phyloP scores from a whole-genome alignment of 1,284 basidiomycete species.

The Rhizoctonia solani region DNA sequence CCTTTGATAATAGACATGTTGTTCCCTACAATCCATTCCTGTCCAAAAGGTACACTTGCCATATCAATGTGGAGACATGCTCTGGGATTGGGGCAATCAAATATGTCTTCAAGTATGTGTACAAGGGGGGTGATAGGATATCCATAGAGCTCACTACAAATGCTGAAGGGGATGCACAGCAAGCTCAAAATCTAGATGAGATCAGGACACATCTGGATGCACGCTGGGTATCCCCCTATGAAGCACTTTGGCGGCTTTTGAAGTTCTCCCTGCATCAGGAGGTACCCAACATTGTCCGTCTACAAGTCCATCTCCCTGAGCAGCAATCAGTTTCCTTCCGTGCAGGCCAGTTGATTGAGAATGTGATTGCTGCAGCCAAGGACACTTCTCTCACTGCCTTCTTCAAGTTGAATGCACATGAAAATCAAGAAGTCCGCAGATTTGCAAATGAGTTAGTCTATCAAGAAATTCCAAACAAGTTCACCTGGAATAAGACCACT shows the following conservation, averaged over 20 bases:
- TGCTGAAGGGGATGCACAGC: no score
- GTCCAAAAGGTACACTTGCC: slow-evolving; percentile 47
- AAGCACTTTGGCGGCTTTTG: slow-evolving; percentile 48
- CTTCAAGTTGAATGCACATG: slow-evolving; percentile 50
- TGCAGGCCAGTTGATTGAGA: slow-evolving; percentile 43
- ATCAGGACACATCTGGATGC: slow-evolving; percentile 47
- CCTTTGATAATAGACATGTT: slow-evolving; percentile 47
- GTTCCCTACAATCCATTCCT: slow-evolving; percentile 50
- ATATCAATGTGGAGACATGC: slow-evolving; percentile 55
- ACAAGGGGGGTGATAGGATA: slow-evolving; percentile 47
- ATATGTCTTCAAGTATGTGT: slow-evolving; percentile 55
- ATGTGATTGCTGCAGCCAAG: slow-evolving; percentile 41
- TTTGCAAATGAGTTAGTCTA: slow-evolving; percentile 47
- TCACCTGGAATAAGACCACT: slow-evolving; percentile 39
- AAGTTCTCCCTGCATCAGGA: slow-evolving; percentile 46
- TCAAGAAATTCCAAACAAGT: slow-evolving; percentile 50
- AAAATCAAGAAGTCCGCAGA: slow-evolving; percentile 39
- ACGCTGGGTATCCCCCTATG: slow-evolving; percentile 49
- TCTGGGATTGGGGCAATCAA: slow-evolving; percentile 47
- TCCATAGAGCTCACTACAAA: background rate
- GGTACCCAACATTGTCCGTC: slow-evolving; percentile 47
- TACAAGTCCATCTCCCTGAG: slow-evolving; percentile 49
- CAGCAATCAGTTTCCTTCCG: slow-evolving; percentile 48
- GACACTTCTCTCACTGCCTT: slow-evolving; percentile 49
- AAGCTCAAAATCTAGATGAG: slow-evolving; percentile 45